Conservation (phyloP, 441 rosid species). For the Brassica hybrid region DNA sequence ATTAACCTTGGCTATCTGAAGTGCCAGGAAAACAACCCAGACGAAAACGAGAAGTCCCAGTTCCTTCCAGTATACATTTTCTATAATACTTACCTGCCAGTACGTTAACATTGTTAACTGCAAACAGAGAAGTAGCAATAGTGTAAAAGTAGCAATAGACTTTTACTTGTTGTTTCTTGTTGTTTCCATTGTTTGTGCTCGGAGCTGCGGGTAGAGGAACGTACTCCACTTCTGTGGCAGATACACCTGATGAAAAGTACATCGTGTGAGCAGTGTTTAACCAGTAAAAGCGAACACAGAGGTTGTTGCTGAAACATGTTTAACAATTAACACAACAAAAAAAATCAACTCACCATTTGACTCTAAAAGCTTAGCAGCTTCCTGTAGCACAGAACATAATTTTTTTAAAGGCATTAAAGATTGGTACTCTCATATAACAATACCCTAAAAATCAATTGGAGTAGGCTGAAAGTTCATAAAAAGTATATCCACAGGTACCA, state of each 20-base stretch:
- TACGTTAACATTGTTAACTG: constrained; percentile 29
- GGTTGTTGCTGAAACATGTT: neutral
- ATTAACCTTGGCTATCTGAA: constrained; percentile 65
- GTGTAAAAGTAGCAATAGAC: constrained; percentile 15
- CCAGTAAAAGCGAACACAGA: constrained; percentile 11
- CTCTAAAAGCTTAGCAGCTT: constrained; percentile 61
- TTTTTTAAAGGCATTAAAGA: neutral
- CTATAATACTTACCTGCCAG: constrained; percentile 54
- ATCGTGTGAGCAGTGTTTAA: constrained; percentile 7
- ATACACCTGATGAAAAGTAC: constrained; percentile 41
- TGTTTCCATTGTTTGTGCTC: constrained; percentile 23
- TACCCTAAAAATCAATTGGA: neutral
- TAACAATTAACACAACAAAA: constrained; percentile 13
- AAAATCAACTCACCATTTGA: constrained; percentile 54
- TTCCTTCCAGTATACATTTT: constrained; percentile 73
- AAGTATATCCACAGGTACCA: constrained; percentile 35
- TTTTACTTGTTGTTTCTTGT: constrained; percentile 35
- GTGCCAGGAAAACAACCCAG: constrained; percentile 64
- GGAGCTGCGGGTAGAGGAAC: constrained; percentile 62
- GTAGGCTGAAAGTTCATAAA: neutral
- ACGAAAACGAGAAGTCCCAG: constrained; percentile 67
- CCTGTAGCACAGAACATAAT: constrained; percentile 51
- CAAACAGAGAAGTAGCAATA: constrained; percentile 13
- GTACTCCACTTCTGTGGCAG: constrained; percentile 50
- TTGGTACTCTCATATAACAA: no score